Evolutionary conservation across 179 eudicot genomes (phyloP).

Genomic region (Sideroxylon spinosum): DNA sequence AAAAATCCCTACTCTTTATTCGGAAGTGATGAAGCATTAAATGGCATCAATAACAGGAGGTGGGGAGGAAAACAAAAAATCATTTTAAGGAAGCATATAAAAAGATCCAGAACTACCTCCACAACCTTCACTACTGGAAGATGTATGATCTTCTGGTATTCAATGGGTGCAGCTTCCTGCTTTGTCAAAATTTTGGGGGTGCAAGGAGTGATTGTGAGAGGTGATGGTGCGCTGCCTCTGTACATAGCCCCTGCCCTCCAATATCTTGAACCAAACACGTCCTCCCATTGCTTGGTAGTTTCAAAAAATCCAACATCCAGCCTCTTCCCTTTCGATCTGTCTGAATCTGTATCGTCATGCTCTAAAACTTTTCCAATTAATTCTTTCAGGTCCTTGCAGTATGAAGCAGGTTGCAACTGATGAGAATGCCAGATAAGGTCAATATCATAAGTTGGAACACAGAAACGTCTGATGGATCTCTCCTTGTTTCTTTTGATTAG

Average conservation of each 20-base stretch:
- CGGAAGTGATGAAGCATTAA: neutral
- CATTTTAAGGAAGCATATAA: neutral
- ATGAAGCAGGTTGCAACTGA: conserved; percentile 64
- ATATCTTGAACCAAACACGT: conserved; percentile 75
- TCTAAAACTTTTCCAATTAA: conserved; percentile 71
- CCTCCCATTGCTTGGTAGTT: conserved; percentile 78
- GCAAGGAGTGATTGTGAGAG: conserved; percentile 50
- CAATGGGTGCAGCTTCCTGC: conserved; percentile 24
- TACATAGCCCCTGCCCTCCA: conserved; percentile 98
- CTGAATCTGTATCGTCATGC: conserved; percentile 88
- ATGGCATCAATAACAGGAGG: neutral
- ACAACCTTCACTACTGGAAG: conserved; percentile 40
- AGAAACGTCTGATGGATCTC: conserved; percentile 45
- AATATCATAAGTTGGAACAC: conserved; percentile 88
- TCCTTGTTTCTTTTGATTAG: conserved; percentile 63
- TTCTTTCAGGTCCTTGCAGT: conserved; percentile 54
- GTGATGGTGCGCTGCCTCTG: conserved; percentile 64
- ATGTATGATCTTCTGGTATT: conserved; percentile 22
- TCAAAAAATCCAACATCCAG: conserved; percentile 80
- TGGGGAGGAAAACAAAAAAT: neutral
- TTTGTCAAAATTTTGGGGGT: conserved; percentile 25
- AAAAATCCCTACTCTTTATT: too few relatives aligned
- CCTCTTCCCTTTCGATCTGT: conserved; percentile 85
- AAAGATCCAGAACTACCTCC: conserved; percentile 47
- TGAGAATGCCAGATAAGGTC: conserved; percentile 98